These are phyloP conservation scores for Cudoniella acicularis DNA, from an alignment of 495 filamentous ascomycete species.

Conservation along the genomic window DNA sequence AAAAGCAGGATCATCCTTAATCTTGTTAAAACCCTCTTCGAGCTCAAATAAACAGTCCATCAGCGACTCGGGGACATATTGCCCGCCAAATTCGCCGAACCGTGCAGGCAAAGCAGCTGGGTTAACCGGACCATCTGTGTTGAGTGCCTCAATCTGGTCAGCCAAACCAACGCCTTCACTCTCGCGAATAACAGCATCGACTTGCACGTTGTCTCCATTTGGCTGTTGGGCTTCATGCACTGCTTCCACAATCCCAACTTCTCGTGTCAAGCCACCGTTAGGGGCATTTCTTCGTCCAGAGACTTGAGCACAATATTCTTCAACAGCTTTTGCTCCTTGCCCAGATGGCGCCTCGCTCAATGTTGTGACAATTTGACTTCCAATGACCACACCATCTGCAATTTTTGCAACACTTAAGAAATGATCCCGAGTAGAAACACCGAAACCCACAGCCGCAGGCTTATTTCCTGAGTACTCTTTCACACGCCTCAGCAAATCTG, in stretches of 20 bases:
- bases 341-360: slow-evolving; percentile 68
- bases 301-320: slow-evolving; percentile 82
- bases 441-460: slow-evolving; percentile 90
- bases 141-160: slow-evolving; percentile 73
- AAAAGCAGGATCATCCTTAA: slow-evolving; percentile 81
- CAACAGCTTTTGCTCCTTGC: slow-evolving; percentile 67
- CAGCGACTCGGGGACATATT: slow-evolving; percentile 95
- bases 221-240: slow-evolving; percentile 49
- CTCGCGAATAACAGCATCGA: slow-evolving; percentile 59
- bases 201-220: slow-evolving; percentile 46
- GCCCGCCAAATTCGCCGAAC: slow-evolving; percentile 97
- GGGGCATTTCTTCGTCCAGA: slow-evolving; percentile 56
- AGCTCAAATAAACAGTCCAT: slow-evolving; percentile 96
- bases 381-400: slow-evolving; percentile 96
- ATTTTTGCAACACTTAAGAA: slow-evolving; percentile 79
- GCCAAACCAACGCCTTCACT: slow-evolving; percentile 55
- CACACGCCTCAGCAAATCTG: slow-evolving; percentile 77
- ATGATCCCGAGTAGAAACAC: slow-evolving; percentile 92
- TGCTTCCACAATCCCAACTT: slow-evolving; percentile 64
- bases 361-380: slow-evolving; percentile 75
- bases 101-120: slow-evolving; percentile 63
- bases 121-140: slow-evolving; percentile 40
- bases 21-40: slow-evolving; percentile 84
- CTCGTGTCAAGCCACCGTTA: slow-evolving; percentile 46
- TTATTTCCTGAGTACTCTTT: slow-evolving; percentile 88